Base-by-base conservation (phyloP, 768 basidiomycete species). In the Tubosaeta sp. region DNA sequence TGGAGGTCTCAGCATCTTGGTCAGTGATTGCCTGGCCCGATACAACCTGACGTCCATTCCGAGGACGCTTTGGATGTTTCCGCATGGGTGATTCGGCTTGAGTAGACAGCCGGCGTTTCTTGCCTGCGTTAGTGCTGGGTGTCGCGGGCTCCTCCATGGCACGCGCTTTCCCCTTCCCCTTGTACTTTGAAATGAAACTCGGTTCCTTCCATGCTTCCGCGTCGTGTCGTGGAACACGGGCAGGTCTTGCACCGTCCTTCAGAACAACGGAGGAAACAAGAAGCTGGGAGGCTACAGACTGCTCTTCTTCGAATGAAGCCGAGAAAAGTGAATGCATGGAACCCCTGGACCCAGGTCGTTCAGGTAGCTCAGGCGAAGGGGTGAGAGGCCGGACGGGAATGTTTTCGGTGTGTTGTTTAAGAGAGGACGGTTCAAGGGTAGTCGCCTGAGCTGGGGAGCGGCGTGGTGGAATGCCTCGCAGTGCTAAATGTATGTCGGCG, bases 291-390 rank as follows among this genome's bases (percentile, higher is more conserved):
- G 30, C 36, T 19, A 14, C 12, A n/a, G n/a, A 11, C 24, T 24
- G 44, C 13, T 36, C 55, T 16, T 48, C 41, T 29, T 46, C 44
- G 11, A 48, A 24, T 5, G 48, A 43, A n/a, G 14, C 53, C 3
- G 67, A 67, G 36, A 69, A 68, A 27, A 68, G 63, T 2, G 66
- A 68, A 35, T 59, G 45, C 55, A 65, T 56, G 16, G 59, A 48
- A 22, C 48, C 45, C 22, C 10, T 49, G 3, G 59, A 59, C 27
- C 5, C 46, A 8, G 47, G 10, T 24, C 13, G 16, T 6, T 51
- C 42, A 4, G 32, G 21, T 7, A 43, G 10, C 6, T 48, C 34
- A 7, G 32, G 21, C 9, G 43, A 12, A n/a, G 9, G 54, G 36
- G 25, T 31, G 19, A 42, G 34, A 2, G 16, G 7, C 12, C 35